Conservation (phyloP, 345 rosid species). For the Bruguiera sexangula region DNA sequence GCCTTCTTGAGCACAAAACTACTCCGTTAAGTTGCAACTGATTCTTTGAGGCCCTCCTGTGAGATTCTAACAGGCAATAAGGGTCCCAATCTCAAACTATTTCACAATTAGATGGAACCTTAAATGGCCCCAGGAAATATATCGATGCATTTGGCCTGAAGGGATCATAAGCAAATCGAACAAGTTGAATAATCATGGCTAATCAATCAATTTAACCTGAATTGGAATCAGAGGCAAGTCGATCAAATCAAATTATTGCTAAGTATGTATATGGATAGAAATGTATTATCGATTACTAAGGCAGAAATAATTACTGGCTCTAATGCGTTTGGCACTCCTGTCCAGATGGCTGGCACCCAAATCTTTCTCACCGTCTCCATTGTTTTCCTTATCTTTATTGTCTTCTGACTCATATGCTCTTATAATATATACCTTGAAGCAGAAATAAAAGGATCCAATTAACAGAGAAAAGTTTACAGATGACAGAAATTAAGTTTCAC, state of each 20-base stretch:
- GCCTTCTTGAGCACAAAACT: too few relatives aligned
- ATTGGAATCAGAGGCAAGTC: too few relatives aligned
- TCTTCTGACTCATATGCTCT: conserved; percentile 34
- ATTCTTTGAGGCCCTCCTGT: too few relatives aligned
- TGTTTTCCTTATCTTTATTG: conserved; percentile 11
- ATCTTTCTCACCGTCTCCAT: conserved; percentile 9
- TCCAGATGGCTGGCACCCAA: conserved; percentile 14
- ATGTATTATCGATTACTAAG: neutral
- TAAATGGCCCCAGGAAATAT: neutral
- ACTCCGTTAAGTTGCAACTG: too few relatives aligned
- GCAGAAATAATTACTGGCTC: conserved; percentile 32
- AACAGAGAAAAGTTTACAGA: too few relatives aligned
- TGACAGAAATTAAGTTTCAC: neutral
- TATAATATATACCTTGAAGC: conserved; percentile 29
- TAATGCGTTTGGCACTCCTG: conserved; percentile 28
- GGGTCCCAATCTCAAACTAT: neutral
- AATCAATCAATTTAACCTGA: too few relatives aligned
- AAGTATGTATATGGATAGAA: neutral
- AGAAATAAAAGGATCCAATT: too few relatives aligned
- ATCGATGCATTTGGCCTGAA: neutral
- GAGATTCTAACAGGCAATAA: too few relatives aligned
- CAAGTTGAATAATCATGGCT: too few relatives aligned
- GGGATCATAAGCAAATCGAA: neutral
- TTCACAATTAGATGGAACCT: neutral
- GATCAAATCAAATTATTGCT: too few relatives aligned